phyloP scores from a whole-genome alignment of 2,329 filamentous ascomycete genomes.

The Xylaria sp. region DNA sequence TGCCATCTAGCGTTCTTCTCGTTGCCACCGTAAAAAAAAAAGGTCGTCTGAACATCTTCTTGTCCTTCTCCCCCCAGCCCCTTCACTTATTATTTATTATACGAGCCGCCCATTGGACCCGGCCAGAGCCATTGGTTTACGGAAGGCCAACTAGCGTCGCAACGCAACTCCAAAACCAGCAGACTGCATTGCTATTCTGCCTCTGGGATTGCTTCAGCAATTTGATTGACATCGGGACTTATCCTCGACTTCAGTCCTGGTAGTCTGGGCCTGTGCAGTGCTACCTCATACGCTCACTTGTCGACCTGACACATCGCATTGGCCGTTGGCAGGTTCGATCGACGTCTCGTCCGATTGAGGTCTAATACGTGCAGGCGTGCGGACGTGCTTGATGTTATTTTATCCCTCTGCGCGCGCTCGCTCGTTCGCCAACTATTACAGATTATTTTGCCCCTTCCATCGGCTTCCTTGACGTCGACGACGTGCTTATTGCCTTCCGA shows the following conservation, averaged over 20 bases:
- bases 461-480: not conserved
- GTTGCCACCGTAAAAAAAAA: not conserved
- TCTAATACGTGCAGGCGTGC: too few species aligned
- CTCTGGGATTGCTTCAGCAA: constrained; percentile 2
- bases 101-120: not conserved
- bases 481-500: not conserved
- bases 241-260: constrained; percentile 11
- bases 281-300: not conserved
- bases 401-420: not conserved
- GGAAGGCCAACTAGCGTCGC: constrained; percentile 20
- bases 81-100: not conserved
- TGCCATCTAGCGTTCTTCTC: not conserved
- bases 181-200: constrained; percentile 5
- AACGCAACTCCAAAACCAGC: constrained; percentile 9
- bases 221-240: constrained; percentile 10
- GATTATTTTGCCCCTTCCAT: not conserved
- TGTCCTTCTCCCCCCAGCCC: too few species aligned
- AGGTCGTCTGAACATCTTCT: too few species aligned
- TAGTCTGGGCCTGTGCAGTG: not conserved
- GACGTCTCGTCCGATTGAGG: not conserved
- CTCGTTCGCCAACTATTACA: not conserved
- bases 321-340: not conserved
- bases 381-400: not conserved
- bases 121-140: constrained; percentile 22
- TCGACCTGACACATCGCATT: not conserved